Evolutionary conservation across 2,329 filamentous ascomycete species (phyloP).

Genomic region (Aspergillus versicolor): DNA sequence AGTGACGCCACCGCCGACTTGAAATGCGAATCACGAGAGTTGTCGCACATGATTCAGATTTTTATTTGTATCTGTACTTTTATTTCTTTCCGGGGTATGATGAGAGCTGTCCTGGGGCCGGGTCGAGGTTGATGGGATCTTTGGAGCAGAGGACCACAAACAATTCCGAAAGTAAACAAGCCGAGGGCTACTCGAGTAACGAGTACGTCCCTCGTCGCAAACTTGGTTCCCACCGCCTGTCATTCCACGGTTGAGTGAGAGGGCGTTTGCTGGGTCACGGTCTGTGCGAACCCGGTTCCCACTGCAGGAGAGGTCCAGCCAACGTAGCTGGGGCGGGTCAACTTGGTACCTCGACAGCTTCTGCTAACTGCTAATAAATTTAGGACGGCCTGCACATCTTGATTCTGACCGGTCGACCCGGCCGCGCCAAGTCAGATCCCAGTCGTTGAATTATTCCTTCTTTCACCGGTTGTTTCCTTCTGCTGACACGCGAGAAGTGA

Average conservation of each 20-base stretch:
- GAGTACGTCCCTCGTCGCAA: background rate
- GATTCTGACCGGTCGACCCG: background rate
- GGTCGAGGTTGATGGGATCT: background rate
- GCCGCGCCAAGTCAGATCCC: slow-evolving; percentile 3
- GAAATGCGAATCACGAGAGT: background rate
- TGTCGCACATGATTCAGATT: background rate
- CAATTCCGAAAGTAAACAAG: slow-evolving; percentile 4
- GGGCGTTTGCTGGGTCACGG: slow-evolving; percentile 18
- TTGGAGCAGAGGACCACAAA: background rate
- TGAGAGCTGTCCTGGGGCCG: background rate
- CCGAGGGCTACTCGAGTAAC: background rate
- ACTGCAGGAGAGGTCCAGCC: slow-evolving; percentile 17
- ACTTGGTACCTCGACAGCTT: background rate
- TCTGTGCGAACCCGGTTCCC: slow-evolving; percentile 25
- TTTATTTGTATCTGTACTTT: no score
- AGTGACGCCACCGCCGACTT: background rate
- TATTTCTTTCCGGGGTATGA: background rate
- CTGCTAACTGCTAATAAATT: background rate
- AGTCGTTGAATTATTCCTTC: slow-evolving; percentile 10
- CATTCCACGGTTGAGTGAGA: slow-evolving; percentile 13
- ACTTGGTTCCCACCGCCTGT: slow-evolving; percentile 5
- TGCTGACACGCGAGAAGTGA: background rate
- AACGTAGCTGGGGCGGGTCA: background rate
- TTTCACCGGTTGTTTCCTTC: slow-evolving; percentile 1
- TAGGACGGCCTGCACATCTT: background rate